phyloP scores from a whole-genome alignment of 73 alveolate species.

The Tetrahymena elliotti region DNA sequence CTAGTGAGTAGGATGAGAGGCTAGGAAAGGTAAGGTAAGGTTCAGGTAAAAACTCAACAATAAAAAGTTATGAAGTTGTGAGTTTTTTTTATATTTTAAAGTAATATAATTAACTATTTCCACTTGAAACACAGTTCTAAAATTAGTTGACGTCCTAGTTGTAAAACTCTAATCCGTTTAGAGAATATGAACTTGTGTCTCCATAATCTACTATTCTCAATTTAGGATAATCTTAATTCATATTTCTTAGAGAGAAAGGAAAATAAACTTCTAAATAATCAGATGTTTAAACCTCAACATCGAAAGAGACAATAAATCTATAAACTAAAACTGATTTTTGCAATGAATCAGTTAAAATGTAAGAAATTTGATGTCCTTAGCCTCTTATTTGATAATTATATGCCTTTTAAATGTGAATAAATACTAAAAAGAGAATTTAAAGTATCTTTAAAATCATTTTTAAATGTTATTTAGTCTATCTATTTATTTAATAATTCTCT shows the following conservation, averaged over 20 bases:
- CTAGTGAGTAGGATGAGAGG: neutral
- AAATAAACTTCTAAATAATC: neutral
- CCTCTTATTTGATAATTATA: neutral
- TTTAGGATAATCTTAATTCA: neutral
- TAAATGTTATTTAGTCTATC: too few relatives aligned
- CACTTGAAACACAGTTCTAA: neutral
- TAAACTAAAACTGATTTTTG: neutral
- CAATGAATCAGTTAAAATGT: neutral
- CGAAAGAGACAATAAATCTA: neutral
- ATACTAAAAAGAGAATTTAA: neutral
- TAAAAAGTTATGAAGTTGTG: neutral
- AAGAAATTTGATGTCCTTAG: neutral
- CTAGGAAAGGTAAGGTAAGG: neutral
- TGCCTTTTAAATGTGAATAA: neutral
- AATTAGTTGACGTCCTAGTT: neutral
- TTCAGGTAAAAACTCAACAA: neutral
- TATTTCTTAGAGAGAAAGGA: neutral
- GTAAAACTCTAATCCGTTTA: neutral
- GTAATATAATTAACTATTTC: neutral
- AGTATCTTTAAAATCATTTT: neutral
- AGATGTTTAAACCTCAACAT: neutral
- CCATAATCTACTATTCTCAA: neutral
- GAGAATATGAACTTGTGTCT: neutral
- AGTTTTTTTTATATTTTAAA: neutral
- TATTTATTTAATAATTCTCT: neutral